Conservation (phyloP, 306 rosid species). For the Vigna unguiculata region DNA sequence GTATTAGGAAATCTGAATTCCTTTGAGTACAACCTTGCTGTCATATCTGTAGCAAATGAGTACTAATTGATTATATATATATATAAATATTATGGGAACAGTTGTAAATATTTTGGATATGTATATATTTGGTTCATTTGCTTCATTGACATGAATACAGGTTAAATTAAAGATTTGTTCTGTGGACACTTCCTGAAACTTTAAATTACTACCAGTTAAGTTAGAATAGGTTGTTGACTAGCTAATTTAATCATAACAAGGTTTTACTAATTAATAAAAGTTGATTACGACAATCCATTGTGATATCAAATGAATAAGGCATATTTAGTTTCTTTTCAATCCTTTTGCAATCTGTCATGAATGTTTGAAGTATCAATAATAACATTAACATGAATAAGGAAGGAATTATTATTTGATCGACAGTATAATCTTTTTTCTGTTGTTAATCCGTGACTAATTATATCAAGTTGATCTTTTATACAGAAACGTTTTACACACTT, state of each 20-base stretch:
- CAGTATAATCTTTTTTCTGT: constrained; percentile 11
- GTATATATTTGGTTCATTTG: background rate
- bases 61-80: constrained; percentile 3
- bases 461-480: background rate
- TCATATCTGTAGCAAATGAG: constrained; percentile 36
- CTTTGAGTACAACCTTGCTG: constrained; percentile 17
- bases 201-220: background rate
- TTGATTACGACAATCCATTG: background rate
- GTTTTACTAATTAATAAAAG: background rate
- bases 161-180: background rate
- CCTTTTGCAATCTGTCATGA: background rate
- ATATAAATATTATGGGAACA: background rate
- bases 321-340: background rate
- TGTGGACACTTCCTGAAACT: background rate
- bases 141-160: background rate
- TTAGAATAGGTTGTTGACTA: background rate
- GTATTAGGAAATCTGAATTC: background rate
- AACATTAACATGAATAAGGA: background rate
- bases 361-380: background rate
- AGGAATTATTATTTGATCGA: background rate
- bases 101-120: background rate
- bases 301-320: background rate
- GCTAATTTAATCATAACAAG: background rate
- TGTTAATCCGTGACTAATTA: background rate
- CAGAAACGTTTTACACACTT: background rate